Conservation (phyloP, 257 asterid genomes). For the Capsicum pubescens region DNA sequence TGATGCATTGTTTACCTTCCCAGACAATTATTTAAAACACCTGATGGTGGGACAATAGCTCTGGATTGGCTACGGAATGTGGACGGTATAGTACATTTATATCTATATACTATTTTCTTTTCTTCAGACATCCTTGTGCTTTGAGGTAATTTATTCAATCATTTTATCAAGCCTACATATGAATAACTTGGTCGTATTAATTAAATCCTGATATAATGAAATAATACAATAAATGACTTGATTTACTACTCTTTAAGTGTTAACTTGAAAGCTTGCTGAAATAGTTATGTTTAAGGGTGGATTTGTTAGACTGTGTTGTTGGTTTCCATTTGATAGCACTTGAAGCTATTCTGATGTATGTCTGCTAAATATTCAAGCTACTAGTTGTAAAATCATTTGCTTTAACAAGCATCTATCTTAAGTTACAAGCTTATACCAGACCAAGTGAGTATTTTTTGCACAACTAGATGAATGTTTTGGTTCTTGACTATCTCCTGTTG, state of each 20-base stretch:
- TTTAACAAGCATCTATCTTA: neutral
- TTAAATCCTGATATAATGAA: neutral
- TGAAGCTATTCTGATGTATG: neutral
- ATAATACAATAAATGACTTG: neutral
- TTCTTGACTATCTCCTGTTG: neutral
- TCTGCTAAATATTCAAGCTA: neutral
- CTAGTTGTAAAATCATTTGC: neutral
- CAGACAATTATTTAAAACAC: conserved; percentile 69
- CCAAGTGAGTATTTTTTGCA: neutral
- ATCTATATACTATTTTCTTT: neutral
- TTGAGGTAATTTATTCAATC: neutral
- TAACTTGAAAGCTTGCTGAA: neutral
- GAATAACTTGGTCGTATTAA: neutral
- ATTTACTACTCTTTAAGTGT: neutral
- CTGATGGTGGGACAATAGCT: conserved; percentile 90
- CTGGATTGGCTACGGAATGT: conserved; percentile 74
- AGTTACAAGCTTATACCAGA: neutral
- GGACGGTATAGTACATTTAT: conserved; percentile 49
- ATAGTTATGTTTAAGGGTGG: neutral
- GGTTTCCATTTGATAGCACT: neutral
- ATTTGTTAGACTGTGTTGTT: neutral
- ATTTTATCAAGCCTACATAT: neutral
- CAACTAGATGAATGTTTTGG: neutral
- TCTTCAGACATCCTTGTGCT: neutral
- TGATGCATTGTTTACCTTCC: conserved; percentile 34